Evolutionary conservation across 2,329 filamentous ascomycete genomes (phyloP).

Genomic region (Hymenoscyphus infarciens): DNA sequence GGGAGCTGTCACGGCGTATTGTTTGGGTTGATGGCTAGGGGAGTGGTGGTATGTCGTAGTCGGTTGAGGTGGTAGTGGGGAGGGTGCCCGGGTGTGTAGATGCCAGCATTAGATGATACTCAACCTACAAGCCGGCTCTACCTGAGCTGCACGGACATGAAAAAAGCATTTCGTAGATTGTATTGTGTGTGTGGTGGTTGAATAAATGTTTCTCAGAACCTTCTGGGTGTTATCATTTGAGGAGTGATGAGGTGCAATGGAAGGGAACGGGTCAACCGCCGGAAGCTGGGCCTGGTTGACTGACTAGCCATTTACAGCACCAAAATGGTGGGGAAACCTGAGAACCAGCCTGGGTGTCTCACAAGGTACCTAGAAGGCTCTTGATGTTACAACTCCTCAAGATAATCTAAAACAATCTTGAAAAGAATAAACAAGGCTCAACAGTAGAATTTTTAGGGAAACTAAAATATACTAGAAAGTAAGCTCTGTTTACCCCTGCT

Average conservation of each 20-base stretch:
- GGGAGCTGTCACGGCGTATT: background rate
- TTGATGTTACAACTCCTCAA: too few relatives aligned
- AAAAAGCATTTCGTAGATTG: conserved; percentile 21
- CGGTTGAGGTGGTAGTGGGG: background rate
- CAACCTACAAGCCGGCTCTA: conserved; percentile 20
- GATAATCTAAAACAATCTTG: too few relatives aligned
- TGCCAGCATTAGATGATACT: background rate
- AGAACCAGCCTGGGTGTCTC: background rate
- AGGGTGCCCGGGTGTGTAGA: background rate
- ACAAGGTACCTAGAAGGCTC: too few relatives aligned
- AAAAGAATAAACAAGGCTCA: too few relatives aligned
- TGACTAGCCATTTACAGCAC: conserved; percentile 4
- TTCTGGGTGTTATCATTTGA: conserved; percentile 21
- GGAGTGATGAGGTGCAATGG: conserved; percentile 12
- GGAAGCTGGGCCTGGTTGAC: conserved; percentile 1
- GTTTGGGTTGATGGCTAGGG: background rate
- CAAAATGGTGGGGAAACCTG: conserved; percentile 17
- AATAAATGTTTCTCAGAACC: conserved; percentile 13
- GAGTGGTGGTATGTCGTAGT: background rate
- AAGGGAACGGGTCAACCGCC: background rate
- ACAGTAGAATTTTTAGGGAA: too few relatives aligned
- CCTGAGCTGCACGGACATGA: conserved; percentile 23
- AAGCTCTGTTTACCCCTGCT: too few relatives aligned
- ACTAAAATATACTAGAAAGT: too few relatives aligned
- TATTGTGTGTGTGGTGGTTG: conserved; percentile 15